Evolutionary conservation across 2,329 filamentous ascomycete species (phyloP), one percentile per base, ranked within the genome.

Genomic region (Dactylellina cionopaga): DNA sequence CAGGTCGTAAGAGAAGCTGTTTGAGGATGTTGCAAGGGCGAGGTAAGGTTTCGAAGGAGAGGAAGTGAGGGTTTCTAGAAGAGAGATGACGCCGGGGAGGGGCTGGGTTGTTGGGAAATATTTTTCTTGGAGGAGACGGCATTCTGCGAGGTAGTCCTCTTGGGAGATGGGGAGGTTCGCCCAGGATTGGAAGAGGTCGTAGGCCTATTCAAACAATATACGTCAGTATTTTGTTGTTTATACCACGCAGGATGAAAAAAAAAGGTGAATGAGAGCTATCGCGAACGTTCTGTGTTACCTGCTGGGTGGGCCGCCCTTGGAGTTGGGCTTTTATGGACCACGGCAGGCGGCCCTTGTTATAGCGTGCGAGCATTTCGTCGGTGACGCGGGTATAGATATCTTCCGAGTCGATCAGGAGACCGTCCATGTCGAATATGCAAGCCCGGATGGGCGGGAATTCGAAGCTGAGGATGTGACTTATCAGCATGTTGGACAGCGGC

Each of bases 341-440:
- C 0, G 95, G 94, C n/a, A 98, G 84, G 11, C 83, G 80, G 0
- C 91, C 90, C 52, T 87, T 88, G 77, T 85, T 86, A 80, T 95
- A 92, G 78, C 90, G 88, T 64, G 85, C 84, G 37, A 99, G 88
- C 35, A 98, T 86, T 22, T 87, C 84, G 82, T 99, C 97, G 73
- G 92, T 90, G 81, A 91, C 90, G 24, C 86, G 80, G 0, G 92
- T 95, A 84, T 98, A 98, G 68, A 88, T 83, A 79, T 98, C 95
- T 83, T 98, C 95, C 31, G 91, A 92, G 81, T 98, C 89, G 79
- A 99, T 90, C 17, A 99, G 87, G 33, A 99, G 89, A 72, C 95
- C 95, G 81, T 99, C 95, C 93, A 98, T 97, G 84, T 99, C 95
- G 80, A 99, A 98, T 75, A 99, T 89, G 81, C 93, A 97, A 76